phyloP scores from a whole-genome alignment of 805 yeast genomes.

The Starmerella vaccinii region DNA sequence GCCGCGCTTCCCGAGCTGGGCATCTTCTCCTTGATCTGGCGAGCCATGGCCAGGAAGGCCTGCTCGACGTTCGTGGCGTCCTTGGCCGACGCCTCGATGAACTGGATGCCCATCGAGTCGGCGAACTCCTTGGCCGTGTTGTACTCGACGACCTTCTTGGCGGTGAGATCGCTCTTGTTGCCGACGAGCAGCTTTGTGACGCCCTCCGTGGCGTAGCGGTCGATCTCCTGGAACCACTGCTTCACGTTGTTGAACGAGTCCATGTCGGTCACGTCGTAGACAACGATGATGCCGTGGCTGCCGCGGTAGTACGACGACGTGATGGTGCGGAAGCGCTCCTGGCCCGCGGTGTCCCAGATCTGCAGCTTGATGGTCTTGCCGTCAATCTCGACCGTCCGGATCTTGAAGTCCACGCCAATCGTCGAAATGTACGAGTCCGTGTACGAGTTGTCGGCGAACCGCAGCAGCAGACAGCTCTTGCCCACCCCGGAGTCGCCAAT shows the following conservation, averaged over 20 bases:
- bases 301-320: constrained; percentile 97
- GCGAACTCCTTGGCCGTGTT: constrained; percentile 96
- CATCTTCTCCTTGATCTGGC: constrained; percentile 95
- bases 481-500: constrained; percentile 99
- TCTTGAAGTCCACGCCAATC: constrained; percentile 90
- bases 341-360: constrained; percentile 99
- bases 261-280: constrained; percentile 95
- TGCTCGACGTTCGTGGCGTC: constrained; percentile 95
- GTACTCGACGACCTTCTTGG: constrained; percentile 90
- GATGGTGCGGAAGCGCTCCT: constrained; percentile 95
- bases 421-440: constrained; percentile 95
- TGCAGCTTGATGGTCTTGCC: constrained; percentile 96
- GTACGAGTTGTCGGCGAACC: constrained; percentile 96
- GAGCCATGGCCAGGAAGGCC: constrained; percentile 96
- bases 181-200: constrained; percentile 94
- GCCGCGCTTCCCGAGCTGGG: constrained; percentile 50
- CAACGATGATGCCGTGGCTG: constrained; percentile 96
- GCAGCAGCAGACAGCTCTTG: constrained; percentile 83
- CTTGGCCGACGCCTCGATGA: constrained; percentile 91
- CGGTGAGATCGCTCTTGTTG: constrained; percentile 87
- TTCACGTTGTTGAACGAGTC: constrained; percentile 78
- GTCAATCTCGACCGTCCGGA: constrained; percentile 61
- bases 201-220: constrained; percentile 95
- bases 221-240: constrained; percentile 98
- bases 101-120: constrained; percentile 86